Conservation (phyloP, 345 rosid species). For the Cardamine chenopodiifolia region DNA sequence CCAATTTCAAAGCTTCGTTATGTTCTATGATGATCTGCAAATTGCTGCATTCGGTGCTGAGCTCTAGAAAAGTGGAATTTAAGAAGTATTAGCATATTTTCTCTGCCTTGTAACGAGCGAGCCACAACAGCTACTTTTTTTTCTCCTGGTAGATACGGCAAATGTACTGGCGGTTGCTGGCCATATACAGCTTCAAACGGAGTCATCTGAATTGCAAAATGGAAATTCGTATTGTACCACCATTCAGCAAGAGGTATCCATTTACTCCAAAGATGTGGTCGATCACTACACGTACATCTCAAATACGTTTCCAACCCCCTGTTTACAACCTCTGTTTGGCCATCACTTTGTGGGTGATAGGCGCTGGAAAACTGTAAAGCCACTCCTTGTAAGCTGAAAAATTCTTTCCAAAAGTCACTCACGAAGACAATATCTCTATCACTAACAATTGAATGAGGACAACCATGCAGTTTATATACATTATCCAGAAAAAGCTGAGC, state of each 20-base stretch:
- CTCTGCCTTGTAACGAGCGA: not conserved
- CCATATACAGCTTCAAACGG: not conserved
- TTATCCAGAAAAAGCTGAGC: not conserved
- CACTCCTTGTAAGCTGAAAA: too few relatives aligned
- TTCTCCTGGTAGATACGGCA: not conserved
- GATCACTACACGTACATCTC: not conserved
- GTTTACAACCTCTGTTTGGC: not conserved
- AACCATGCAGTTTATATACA: not conserved
- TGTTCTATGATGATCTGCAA: too few relatives aligned
- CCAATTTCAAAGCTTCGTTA: too few relatives aligned
- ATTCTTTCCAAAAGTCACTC: too few relatives aligned
- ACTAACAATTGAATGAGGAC: not conserved
- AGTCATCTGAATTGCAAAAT: accelerated
- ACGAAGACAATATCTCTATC: not conserved
- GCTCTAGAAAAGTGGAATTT: too few relatives aligned
- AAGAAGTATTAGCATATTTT: accelerated
- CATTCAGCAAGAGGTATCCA: not conserved
- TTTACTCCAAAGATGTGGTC: not conserved
- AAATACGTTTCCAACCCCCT: not conserved
- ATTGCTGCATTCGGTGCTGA: too few relatives aligned
- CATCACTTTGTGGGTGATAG: not conserved
- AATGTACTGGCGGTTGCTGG: not conserved
- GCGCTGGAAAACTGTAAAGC: too few relatives aligned
- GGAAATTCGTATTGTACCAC: not conserved
- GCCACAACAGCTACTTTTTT: not conserved